Percentiles rank a stretch among this genome's conserved stretches.
Evolutionary conservation across 2,329 filamentous ascomycete genomes (phyloP).

Genomic region (Stachybotrys elegans): DNA sequence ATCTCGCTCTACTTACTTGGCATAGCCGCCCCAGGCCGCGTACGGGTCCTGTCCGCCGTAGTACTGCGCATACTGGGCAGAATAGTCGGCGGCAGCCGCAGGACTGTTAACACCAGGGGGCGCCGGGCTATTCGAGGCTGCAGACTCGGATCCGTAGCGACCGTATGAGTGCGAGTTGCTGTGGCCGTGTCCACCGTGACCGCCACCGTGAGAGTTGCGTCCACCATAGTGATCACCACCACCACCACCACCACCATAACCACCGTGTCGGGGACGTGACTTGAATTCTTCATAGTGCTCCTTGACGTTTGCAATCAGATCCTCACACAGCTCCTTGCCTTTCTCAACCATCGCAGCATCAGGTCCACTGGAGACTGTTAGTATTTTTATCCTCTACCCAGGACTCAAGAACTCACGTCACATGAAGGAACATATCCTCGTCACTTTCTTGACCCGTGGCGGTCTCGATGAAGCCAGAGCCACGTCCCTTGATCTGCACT

Average conservation of each 20-base stretch:
- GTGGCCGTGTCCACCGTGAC: slow-evolving; percentile 24
- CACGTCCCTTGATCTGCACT: slow-evolving; percentile 96
- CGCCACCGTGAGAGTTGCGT: slow-evolving; percentile 32
- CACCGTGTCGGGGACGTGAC: slow-evolving; percentile 56
- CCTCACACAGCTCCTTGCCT: slow-evolving; percentile 84
- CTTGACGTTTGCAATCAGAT: slow-evolving; percentile 80
- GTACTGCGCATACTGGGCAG: slow-evolving; percentile 79
- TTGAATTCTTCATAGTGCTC: slow-evolving; percentile 92
- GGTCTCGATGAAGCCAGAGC: slow-evolving; percentile 89
- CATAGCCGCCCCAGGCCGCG: slow-evolving; percentile 84
- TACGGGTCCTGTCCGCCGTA: slow-evolving; percentile 76
- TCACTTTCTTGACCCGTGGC: slow-evolving; percentile 88
- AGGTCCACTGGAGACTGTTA: slow-evolving; percentile 61
- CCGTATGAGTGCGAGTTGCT: slow-evolving; percentile 24
- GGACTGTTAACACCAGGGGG: slow-evolving; percentile 22
- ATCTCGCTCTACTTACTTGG: slow-evolving; percentile 49
- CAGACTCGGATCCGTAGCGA: slow-evolving; percentile 21
- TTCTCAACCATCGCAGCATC: slow-evolving; percentile 80
- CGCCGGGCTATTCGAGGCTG: slow-evolving; percentile 31
- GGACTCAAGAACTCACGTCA: slow-evolving; percentile 60
- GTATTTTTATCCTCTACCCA: slow-evolving; percentile 7
- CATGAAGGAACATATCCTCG: slow-evolving; percentile 93
- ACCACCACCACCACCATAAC: slow-evolving; percentile 26
- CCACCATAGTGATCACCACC: slow-evolving; percentile 21
- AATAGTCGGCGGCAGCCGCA: slow-evolving; percentile 53